phyloP scores from a whole-genome alignment of 495 filamentous ascomycete genomes.

The Tetracladium setigerum region DNA sequence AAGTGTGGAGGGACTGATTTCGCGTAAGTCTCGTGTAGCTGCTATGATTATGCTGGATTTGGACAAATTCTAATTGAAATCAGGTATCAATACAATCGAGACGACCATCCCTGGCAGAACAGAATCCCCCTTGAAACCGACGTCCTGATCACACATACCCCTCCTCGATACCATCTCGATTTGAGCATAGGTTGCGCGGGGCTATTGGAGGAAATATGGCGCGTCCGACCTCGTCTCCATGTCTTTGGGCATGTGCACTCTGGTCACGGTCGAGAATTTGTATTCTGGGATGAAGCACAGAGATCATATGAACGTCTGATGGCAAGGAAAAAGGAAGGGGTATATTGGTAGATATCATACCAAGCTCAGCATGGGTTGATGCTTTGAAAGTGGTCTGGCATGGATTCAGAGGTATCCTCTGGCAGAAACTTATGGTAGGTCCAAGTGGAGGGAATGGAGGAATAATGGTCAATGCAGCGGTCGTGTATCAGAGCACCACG shows the following conservation, averaged over 20 bases:
- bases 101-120: slow-evolving; percentile 37
- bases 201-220: slow-evolving; percentile 70
- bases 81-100: slow-evolving; percentile 40
- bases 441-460: slow-evolving; percentile 51
- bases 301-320: slow-evolving; percentile 59
- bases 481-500: slow-evolving; percentile 61
- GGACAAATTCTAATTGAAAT: neutral
- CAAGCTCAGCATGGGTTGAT: slow-evolving; percentile 52
- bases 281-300: slow-evolving; percentile 77
- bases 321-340: slow-evolving; percentile 32
- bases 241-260: slow-evolving; percentile 87
- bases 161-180: slow-evolving; percentile 68
- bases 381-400: slow-evolving; percentile 49
- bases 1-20: slow-evolving; percentile 44
- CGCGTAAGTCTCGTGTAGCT: slow-evolving; percentile 38
- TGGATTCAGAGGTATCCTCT: slow-evolving; percentile 57
- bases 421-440: slow-evolving; percentile 59
- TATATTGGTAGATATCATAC: slow-evolving; percentile 42
- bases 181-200: slow-evolving; percentile 63
- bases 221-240: slow-evolving; percentile 70
- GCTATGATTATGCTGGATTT: neutral
- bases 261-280: slow-evolving; percentile 52
- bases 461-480: slow-evolving; percentile 71
- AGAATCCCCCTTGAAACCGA: slow-evolving; percentile 66
- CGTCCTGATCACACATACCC: slow-evolving; percentile 78